Evolutionary conservation across 352 stramenopile genomes (phyloP).

Genomic region (Phytophthora lateralis): DNA sequence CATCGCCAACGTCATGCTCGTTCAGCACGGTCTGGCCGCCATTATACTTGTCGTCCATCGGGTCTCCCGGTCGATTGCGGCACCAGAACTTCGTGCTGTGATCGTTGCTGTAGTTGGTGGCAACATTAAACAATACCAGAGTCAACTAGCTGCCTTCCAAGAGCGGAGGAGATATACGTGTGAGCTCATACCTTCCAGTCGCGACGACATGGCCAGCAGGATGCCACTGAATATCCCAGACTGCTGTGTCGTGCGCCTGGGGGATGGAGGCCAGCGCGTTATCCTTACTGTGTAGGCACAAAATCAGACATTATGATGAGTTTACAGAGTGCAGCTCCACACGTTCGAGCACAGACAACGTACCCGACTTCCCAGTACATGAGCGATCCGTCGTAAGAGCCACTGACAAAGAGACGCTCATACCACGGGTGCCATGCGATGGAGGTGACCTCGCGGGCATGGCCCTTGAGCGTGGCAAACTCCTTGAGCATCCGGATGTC

Average conservation of each 20-base stretch:
- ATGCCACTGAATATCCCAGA: constrained; percentile 99
- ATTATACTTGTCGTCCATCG: constrained; percentile 92
- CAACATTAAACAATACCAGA: neutral
- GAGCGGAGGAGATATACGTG: neutral
- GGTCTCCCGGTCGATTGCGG: constrained; percentile 92
- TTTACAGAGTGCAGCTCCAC: neutral
- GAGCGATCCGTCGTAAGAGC: constrained; percentile 97
- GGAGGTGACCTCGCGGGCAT: constrained; percentile 96
- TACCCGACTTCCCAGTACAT: constrained; percentile 97
- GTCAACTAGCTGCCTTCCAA: neutral
- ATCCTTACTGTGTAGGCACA: constrained; percentile 62
- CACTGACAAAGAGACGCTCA: constrained; percentile 95
- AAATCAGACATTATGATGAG: constrained; percentile 16
- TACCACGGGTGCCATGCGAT: constrained; percentile 97
- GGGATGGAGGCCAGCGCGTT: constrained; percentile 84
- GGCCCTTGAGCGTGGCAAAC: constrained; percentile 94
- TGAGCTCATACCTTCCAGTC: constrained; percentile 80
- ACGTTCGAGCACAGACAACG: constrained; percentile 20
- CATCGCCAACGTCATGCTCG: constrained; percentile 58
- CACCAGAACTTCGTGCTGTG: constrained; percentile 98
- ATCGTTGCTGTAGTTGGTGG: constrained; percentile 83
- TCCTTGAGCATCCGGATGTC: constrained; percentile 98
- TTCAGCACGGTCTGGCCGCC: constrained; percentile 72
- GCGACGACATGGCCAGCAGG: constrained; percentile 96
- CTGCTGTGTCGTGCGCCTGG: constrained; percentile 95